Percentiles rank a stretch among this genome's conserved stretches.
Conservation (phyloP, 805 yeast genomes). For the Tetrapisispora namnaoensis region DNA sequence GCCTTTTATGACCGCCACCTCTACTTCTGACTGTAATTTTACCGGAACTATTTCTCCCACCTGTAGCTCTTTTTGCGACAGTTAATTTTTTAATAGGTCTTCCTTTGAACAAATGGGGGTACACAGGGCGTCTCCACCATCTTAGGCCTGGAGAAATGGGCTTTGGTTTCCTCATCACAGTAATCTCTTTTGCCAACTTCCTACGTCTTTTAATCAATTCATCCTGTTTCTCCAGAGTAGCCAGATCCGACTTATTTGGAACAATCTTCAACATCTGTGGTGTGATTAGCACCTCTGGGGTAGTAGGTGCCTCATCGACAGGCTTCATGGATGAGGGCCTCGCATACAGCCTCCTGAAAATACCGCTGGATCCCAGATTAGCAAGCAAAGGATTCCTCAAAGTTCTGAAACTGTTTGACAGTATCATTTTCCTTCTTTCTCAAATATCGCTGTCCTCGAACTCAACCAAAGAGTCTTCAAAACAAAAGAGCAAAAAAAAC, state of each 20-base stretch:
- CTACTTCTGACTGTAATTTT: slow-evolving; percentile 85
- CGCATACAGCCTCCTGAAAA: neutral
- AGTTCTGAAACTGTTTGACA: neutral
- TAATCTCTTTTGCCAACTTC: slow-evolving; percentile 59
- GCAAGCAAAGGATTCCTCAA: neutral
- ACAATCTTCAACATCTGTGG: slow-evolving; percentile 30
- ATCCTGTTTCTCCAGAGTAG: slow-evolving; percentile 76
- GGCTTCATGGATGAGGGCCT: neutral
- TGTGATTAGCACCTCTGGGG: slow-evolving; percentile 5
- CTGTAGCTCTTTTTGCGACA: slow-evolving; percentile 53
- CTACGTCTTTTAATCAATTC: slow-evolving; percentile 60
- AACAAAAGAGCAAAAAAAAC: neutral
- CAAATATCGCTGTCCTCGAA: neutral
- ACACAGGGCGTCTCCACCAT: slow-evolving; percentile 82
- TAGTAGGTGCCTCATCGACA: neutral
- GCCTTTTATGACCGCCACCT: slow-evolving; percentile 93
- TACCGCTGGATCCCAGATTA: neutral
- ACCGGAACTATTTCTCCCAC: slow-evolving; percentile 89
- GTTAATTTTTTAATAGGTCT: slow-evolving; percentile 72
- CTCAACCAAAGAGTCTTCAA: neutral
- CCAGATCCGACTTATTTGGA: slow-evolving; percentile 40
- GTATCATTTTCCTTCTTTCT: neutral
- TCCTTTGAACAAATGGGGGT: slow-evolving; percentile 80
- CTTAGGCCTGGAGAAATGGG: slow-evolving; percentile 81
- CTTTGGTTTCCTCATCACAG: slow-evolving; percentile 62